Conservation (phyloP, 192 early-diverging fungal species). For the Coemansia sp. region DNA sequence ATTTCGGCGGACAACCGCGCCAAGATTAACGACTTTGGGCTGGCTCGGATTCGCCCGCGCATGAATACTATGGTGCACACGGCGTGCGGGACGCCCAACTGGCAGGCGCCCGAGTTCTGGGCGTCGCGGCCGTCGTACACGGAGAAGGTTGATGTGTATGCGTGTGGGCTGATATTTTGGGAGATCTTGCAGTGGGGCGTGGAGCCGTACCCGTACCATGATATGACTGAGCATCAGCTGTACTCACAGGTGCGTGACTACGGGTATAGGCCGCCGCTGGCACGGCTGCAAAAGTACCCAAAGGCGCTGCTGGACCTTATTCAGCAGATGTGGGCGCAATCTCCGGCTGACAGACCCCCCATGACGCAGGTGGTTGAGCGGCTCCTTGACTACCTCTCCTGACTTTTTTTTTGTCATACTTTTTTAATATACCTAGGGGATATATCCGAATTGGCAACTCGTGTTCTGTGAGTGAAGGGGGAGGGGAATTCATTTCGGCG, state of each 20-base stretch:
- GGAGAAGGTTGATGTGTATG: conserved; percentile 71
- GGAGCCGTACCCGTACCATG: conserved; percentile 68
- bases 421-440: not conserved
- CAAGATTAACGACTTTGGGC: conserved; percentile 80
- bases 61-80: conserved; percentile 71
- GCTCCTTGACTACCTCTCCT: conserved; percentile 64
- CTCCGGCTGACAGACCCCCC: conserved; percentile 59
- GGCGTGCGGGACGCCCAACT: conserved; percentile 76
- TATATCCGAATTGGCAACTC: no score
- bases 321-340: conserved; percentile 72
- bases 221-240: conserved; percentile 62
- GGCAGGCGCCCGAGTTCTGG: conserved; percentile 82
- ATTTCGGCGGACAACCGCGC: conserved; percentile 60
- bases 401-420: conserved; percentile 1
- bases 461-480: no score
- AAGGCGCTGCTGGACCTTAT: conserved; percentile 59
- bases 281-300: conserved; percentile 60
- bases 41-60: conserved; percentile 69
- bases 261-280: conserved; percentile 58
- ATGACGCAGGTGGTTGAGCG: conserved; percentile 73
- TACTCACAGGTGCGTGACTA: conserved; percentile 63
- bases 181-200: conserved; percentile 75
- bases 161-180: conserved; percentile 75
- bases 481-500: no score
- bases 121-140: conserved; percentile 66